These are phyloP conservation scores for Didymellaceae sp. DNA, from an alignment of 2,329 filamentous ascomycete genomes.

Conservation along the genomic window DNA sequence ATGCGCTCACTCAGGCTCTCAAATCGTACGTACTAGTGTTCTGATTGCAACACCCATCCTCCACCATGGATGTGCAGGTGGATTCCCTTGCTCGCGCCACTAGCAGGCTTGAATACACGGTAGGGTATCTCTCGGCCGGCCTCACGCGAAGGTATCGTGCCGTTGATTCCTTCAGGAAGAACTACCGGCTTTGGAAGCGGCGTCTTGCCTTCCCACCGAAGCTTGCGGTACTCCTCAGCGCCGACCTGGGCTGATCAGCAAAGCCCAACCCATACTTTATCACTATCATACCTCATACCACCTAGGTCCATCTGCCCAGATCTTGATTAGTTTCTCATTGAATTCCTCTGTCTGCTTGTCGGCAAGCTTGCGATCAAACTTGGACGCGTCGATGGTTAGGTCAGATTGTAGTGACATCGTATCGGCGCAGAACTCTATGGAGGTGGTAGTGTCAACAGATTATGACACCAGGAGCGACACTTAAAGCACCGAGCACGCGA, in stretches of 20 bases:
- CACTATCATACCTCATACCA: conserved; percentile 57
- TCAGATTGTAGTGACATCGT: conserved; percentile 47
- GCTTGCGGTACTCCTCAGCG: conserved; percentile 60
- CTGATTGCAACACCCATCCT: conserved; percentile 54
- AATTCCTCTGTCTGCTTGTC: conserved; percentile 52
- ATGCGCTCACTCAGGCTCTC: neutral
- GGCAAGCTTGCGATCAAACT: conserved; percentile 52
- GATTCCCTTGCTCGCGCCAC: conserved; percentile 53
- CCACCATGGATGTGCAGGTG: conserved; percentile 65
- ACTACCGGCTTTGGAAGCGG: conserved; percentile 56
- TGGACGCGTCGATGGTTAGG: conserved; percentile 50
- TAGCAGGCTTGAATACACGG: conserved; percentile 59
- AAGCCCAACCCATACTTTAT: neutral
- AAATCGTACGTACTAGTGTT: conserved; percentile 44
- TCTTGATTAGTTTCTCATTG: conserved; percentile 54
- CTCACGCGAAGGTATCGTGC: conserved; percentile 61
- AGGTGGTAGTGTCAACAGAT: too few relatives aligned
- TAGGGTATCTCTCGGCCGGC: conserved; percentile 58
- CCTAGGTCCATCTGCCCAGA: conserved; percentile 53
- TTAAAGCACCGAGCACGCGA: neutral
- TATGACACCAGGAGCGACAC: neutral
- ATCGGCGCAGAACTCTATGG: neutral
- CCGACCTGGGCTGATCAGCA: conserved; percentile 51
- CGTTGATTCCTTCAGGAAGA: conserved; percentile 56
- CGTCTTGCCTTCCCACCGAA: conserved; percentile 62